Conservation (phyloP, 352 stramenopile genomes). For the Aphanomyces cochlioides region DNA sequence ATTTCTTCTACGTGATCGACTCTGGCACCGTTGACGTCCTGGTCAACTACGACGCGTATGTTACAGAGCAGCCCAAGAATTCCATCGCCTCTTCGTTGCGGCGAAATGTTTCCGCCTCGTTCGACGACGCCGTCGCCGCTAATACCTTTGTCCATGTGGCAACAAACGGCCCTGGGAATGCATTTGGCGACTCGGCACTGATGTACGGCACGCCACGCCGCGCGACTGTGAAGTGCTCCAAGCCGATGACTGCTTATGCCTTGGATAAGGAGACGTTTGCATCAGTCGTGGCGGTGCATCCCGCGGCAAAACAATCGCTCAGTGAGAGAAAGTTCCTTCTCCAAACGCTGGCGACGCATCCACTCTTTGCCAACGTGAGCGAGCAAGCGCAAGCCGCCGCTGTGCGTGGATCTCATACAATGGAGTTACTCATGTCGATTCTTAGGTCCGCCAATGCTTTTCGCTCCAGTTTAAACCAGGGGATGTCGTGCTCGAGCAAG, state of each 20-base stretch:
- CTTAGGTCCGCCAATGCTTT: conserved; percentile 63
- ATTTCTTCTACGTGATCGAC: conserved; percentile 82
- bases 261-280: conserved; percentile 68
- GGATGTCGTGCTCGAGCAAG: conserved; percentile 67
- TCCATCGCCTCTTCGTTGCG: not conserved
- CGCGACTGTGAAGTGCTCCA: conserved; percentile 42
- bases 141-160: conserved; percentile 49
- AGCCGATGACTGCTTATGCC: conserved; percentile 62
- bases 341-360: conserved; percentile 59
- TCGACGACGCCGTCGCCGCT: conserved; percentile 31
- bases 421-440: not conserved
- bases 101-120: conserved; percentile 16
- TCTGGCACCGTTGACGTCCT: conserved; percentile 75
- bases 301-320: conserved; percentile 70
- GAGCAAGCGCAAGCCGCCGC: conserved; percentile 70
- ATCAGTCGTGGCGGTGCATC: conserved; percentile 52
- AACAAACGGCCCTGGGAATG: conserved; percentile 70
- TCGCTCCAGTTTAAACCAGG: conserved; percentile 57
- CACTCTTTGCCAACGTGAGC: conserved; percentile 69
- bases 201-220: conserved; percentile 82
- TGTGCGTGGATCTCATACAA: conserved; percentile 32
- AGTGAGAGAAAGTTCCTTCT: conserved; percentile 75
- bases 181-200: conserved; percentile 78
- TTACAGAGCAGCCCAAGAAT: conserved; percentile 30
- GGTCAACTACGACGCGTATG: conserved; percentile 64